Base-by-base conservation (phyloP, 2,329 filamentous ascomycete species). In the Talaromyces sp. region DNA sequence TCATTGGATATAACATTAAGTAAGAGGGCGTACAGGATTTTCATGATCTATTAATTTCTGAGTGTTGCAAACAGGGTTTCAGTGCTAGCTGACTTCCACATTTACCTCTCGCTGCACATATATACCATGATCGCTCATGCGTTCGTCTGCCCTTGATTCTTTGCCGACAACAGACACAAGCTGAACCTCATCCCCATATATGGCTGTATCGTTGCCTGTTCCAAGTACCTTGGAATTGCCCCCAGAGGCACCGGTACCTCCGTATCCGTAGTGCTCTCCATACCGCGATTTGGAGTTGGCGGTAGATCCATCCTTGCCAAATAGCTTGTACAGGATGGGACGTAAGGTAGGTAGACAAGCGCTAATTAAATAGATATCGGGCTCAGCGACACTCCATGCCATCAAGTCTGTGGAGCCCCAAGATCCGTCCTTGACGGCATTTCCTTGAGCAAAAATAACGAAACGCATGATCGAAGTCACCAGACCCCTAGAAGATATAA, bases 331-430 rank as follows among this genome's bases (percentile, higher is more conserved):
- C 10, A 44, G 17, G 13, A 42, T 42, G 9, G 40, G 41, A 7
- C 41, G 41, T 2, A 44, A 19, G 2, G 41, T 44, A 13, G 41
- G 41, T 4, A 44, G 41, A 44, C 41, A 44, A 4, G 41, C 41
- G n/a, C 41, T 44, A 16, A 44, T 44, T 13, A 44, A 27, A 16
- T 44, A 44, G 17, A 44, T 44, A 16, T 44, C 41, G 5, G 41
- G 41, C 27, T 44, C 41, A 16, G 41, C 41, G 27, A 44, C 41
- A 44, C 41, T 44, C 41, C 41, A 44, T 9, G 41, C 41, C 41
- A 44, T 44, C 2, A 44, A 27, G 13, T 44, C 41, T 13, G 41
- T 44, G 16, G 41, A 44, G 4, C 27, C 14, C 41, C 41, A 44
- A 3, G 41, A 44, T 10, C 41, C 41, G 27, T 44, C 41, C 19